A percentile compares a stretch with the other conserved stretches of the same genome.
These are phyloP conservation scores for Coemansia sp. DNA, from an alignment of 192 early-diverging fungal genomes.

Conservation along the genomic window DNA sequence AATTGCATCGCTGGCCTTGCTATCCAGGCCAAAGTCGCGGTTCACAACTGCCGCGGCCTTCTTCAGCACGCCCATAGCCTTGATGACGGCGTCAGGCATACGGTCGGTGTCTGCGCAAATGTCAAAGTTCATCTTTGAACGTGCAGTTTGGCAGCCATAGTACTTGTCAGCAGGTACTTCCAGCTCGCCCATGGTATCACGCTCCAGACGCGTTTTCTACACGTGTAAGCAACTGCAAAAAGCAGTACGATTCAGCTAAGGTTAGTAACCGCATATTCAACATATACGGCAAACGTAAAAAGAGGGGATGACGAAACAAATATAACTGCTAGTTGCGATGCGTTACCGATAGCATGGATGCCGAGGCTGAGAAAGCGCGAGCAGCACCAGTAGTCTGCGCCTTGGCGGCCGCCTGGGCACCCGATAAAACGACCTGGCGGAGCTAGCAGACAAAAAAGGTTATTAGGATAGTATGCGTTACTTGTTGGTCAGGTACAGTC, in stretches of 20 bases:
- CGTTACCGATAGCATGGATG: conserved; percentile 45
- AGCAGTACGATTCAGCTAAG: conserved; percentile 5
- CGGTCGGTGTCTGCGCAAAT: conserved; percentile 90
- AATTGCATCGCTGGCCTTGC: conserved; percentile 82
- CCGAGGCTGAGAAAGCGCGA: conserved; percentile 48
- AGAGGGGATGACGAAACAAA: conserved; percentile 4
- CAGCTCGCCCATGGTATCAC: conserved; percentile 92
- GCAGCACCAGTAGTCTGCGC: conserved; percentile 21
- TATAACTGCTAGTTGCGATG: conserved; percentile 18
- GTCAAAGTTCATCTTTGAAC: conserved; percentile 96
- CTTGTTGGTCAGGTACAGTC: not conserved
- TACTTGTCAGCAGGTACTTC: conserved; percentile 94
- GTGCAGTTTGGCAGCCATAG: conserved; percentile 97
- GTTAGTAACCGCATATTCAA: not conserved
- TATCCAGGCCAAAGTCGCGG: conserved; percentile 84
- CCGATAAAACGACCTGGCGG: conserved; percentile 37
- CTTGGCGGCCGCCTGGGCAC: conserved; percentile 27
- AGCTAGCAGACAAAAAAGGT: conserved; percentile 32
- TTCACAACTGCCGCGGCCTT: conserved; percentile 94
- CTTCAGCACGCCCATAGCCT: conserved; percentile 94
- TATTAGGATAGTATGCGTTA: not conserved
- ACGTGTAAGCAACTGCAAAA: not conserved
- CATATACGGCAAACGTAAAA: not conserved
- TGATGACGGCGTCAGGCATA: conserved; percentile 95
- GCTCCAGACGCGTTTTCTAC: conserved; percentile 65